Conservation (phyloP, 2,329 filamentous ascomycete species). For the Epichloe coenophiala region DNA sequence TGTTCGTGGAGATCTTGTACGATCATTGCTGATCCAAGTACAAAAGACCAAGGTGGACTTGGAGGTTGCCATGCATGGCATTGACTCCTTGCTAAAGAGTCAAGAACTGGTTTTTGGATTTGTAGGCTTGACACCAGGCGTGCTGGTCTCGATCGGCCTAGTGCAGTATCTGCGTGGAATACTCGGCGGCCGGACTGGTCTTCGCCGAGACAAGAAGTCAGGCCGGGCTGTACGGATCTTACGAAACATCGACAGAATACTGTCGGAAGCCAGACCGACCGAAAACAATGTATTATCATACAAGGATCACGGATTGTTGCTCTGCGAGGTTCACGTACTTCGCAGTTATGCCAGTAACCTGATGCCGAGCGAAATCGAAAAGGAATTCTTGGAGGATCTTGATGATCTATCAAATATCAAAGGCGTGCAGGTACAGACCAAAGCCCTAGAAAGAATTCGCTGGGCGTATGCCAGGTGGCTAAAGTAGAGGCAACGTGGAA, state of each 20-base stretch:
- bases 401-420: slow-evolving; percentile 74
- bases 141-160: slow-evolving; percentile 71
- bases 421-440: slow-evolving; percentile 64
- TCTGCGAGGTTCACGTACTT: slow-evolving; percentile 81
- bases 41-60: slow-evolving; percentile 99
- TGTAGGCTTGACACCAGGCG: slow-evolving; percentile 79
- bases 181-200: slow-evolving; percentile 58
- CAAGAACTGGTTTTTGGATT: slow-evolving; percentile 98
- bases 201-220: slow-evolving; percentile 49
- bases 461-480: slow-evolving; percentile 85
- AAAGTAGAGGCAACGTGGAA: slow-evolving; percentile 13
- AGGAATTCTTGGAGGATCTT: slow-evolving; percentile 81
- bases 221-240: slow-evolving; percentile 64
- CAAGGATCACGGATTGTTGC: slow-evolving; percentile 79
- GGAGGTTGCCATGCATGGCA: slow-evolving; percentile 89
- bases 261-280: slow-evolving; percentile 54
- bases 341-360: slow-evolving; percentile 45
- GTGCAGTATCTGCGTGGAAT: slow-evolving; percentile 57
- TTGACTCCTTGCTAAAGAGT: slow-evolving; percentile 86
- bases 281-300: slow-evolving; percentile 68
- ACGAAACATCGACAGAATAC: slow-evolving; percentile 75
- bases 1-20: slow-evolving; percentile 72
- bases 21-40: slow-evolving; percentile 86
- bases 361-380: slow-evolving; percentile 61
- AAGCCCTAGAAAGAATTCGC: slow-evolving; percentile 67